Evolutionary conservation across 1,284 basidiomycete species (phyloP), one percentile per base, ranked within the genome.

Genomic region (Cystobasidium slooffiae): DNA sequence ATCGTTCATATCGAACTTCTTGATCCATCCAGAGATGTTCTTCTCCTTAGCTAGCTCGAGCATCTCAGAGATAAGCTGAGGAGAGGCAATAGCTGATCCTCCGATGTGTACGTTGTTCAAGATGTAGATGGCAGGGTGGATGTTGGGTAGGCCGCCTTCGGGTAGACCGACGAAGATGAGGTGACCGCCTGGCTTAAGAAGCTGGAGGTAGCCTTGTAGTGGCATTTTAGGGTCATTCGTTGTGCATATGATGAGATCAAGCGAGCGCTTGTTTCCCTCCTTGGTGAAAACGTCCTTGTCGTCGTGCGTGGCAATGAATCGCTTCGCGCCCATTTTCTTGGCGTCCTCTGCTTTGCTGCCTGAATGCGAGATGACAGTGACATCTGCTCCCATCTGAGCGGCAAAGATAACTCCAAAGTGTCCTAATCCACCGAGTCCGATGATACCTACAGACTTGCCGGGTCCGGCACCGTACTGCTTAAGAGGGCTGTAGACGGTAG

Each of bases 401-500:
- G 81, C 83, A 68, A 83, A 83, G 68, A 83, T 75, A 43, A 82
- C 79, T 73, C 79, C 81, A 68, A 78, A 77, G 68, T 79, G 76
- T 20, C 84, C 84, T 16, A 84, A 78, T 12, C 84, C 84, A 10
- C 84, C 84, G 61, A 84, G 80, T 47, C 84, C 75, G 16, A 74
- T 52, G 41, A 76, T 82, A 72, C 84, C 86, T 61, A 87, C 85
- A 44, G 83, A 79, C 81, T 84, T 85, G 43, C 83, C 85, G 20
- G 80, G 81, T 16, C 85, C 85, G 8, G 84, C 84, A n/a, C 85
- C 85, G 80, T 84, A 84, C 58, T 82, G 80, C 65, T 77, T 79
- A 9, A 86, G 78, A 3, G 85, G 86, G 8, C 81, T 80, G 80
- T 81, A 86, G 63, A 85, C 80, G 14, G 85, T 86, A 4, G 83